Base-by-base conservation (phyloP, 345 rosid genomes). In the Capsella bursapastoris region DNA sequence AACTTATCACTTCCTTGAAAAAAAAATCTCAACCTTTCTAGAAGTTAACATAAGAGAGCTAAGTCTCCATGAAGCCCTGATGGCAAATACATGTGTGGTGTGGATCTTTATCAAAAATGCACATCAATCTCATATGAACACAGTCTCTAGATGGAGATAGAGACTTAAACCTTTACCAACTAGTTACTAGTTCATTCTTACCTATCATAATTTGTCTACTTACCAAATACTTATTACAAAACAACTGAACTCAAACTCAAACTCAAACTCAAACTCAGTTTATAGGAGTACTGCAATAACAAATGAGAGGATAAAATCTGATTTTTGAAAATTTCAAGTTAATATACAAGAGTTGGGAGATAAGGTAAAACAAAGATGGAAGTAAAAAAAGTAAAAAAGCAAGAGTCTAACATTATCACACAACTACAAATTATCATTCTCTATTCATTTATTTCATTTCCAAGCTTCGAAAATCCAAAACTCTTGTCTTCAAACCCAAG, bases 401-500 rank as follows among this genome's bases (percentile, higher is more conserved):
- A 57, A 66, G 13, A 48, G 4, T 53, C 35, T 65, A 65, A 48
- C 8, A 57, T 15, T 34, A 47, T 66, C 72, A 49, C 27, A 57
- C 10, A 38, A 1, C 53, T 75, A 75, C 68, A 59, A 50, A 29
- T 29, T 41, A 12, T 35, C 10, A 0, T 49, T 50, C 6, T 0
- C 49, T 64, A 64, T 8, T 18, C 13, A 18, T 60, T 79, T 72
- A 84, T 71, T 84, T 84, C 91, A 88, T 88, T 78, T 88, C 88
- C 80, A 87, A 76, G 71, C 89, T 77, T 83, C 89, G 82, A 51
- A 81, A 84, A 77, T 88, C 96, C 85, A 87, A 82, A 62, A 84
- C 79, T 25, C 77, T 84, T 22, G 85, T 69, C 73, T 87, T 88
- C 77, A 93, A 78, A 14, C 96, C 98, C 79, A 93, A 81, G 85